Conservation (phyloP, 305 asterid genomes). For the Fraxinus sp. region DNA sequence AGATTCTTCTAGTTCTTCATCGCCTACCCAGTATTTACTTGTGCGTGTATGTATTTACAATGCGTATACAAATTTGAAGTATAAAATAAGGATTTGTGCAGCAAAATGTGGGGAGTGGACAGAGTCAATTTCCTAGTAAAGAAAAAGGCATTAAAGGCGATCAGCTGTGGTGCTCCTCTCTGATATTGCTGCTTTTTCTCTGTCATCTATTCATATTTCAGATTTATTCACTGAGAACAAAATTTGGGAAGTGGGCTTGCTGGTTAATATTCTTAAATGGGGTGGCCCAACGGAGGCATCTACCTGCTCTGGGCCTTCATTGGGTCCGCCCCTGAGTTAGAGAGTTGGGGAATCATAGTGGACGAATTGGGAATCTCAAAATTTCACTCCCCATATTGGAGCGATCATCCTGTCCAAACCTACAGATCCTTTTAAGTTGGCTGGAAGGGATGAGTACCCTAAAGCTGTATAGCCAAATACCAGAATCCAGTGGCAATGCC, state of each 20-base stretch:
- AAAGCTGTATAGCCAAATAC: background rate
- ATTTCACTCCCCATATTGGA: background rate
- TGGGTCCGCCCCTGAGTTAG: background rate
- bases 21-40: background rate
- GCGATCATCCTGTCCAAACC: background rate
- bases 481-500: background rate
- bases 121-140: constrained; percentile 42
- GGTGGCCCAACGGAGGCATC: no score
- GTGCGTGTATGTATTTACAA: background rate
- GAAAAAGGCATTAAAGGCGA: constrained; percentile 41
- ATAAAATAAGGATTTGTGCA: constrained; percentile 3
- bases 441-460: background rate
- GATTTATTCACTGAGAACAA: background rate
- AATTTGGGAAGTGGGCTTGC: no score
- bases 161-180: constrained; percentile 44
- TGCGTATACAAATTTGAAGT: background rate
- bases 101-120: constrained; percentile 17
- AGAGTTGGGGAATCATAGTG: background rate
- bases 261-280: no score
- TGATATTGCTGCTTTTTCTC: constrained; percentile 1
- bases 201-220: background rate
- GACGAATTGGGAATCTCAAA: background rate
- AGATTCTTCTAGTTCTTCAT: constrained; percentile 32
- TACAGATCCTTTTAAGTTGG: background rate
- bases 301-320: no score